Evolutionary conservation across 2,329 filamentous ascomycete species (phyloP).

Genomic region (Pezizomycotina sp.): DNA sequence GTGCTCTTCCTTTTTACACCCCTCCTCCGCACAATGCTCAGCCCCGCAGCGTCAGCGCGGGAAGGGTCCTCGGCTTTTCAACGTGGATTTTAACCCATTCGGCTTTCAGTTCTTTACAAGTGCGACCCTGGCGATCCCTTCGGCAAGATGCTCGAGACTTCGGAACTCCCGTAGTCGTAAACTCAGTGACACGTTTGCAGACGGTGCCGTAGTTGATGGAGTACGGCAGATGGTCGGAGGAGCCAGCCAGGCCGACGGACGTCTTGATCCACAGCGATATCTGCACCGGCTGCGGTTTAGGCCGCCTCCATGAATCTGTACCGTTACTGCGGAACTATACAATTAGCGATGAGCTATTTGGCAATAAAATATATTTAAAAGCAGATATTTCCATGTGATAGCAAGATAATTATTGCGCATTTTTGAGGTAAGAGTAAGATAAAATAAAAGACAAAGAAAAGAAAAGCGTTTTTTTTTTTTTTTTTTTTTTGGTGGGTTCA

Average conservation of each 20-base stretch:
- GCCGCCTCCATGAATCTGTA: constrained; percentile 22
- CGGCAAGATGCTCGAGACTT: constrained; percentile 23
- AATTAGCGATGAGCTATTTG: constrained; percentile 16
- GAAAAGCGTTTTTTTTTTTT: too few species aligned
- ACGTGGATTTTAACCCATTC: constrained; percentile 24
- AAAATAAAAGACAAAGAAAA: too few species aligned
- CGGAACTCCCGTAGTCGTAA: constrained; percentile 21
- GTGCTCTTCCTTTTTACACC: constrained; percentile 18
- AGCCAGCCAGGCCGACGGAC: constrained; percentile 24
- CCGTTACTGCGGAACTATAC: constrained; percentile 10
- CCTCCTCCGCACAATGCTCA: constrained; percentile 22
- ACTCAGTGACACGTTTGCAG: constrained; percentile 20
- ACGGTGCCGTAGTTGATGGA: constrained; percentile 26
- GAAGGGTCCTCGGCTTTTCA: constrained; percentile 23
- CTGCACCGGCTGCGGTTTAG: constrained; percentile 22
- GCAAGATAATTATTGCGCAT: background rate
- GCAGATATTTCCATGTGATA: constrained; percentile 9
- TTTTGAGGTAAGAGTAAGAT: background rate
- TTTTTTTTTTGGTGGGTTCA: background rate
- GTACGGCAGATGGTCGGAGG: constrained; percentile 25
- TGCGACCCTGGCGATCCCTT: constrained; percentile 19
- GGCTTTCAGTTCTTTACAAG: constrained; percentile 21
- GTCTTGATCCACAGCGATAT: constrained; percentile 24
- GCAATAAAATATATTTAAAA: constrained; percentile 2
- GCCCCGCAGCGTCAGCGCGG: constrained; percentile 24